Conservation (phyloP, 2,329 filamentous ascomycete species). For the Blumeriella jaapii region DNA sequence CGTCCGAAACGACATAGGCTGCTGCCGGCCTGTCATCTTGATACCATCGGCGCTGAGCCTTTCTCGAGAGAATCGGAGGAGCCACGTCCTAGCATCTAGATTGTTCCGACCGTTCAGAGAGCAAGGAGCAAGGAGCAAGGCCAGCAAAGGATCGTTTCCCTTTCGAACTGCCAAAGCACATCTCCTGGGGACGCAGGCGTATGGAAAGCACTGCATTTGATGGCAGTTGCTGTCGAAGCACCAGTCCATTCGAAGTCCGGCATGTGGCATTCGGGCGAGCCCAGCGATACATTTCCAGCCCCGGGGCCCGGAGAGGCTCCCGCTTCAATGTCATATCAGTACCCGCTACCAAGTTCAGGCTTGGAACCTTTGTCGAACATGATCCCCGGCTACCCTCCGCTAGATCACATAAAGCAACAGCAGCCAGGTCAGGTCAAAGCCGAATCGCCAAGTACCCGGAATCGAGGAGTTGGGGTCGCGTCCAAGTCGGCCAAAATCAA, state of each 20-base stretch:
- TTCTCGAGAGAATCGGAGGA: too few species aligned
- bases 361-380: conserved; percentile 21
- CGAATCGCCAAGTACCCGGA: conserved; percentile 15
- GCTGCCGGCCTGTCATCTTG: too few species aligned
- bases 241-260: conserved; percentile 22
- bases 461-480: conserved; percentile 8
- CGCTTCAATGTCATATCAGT: conserved; percentile 24
- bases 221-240: conserved; percentile 26
- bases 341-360: conserved; percentile 19
- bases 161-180: neutral
- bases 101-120: too few species aligned
- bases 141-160: conserved; percentile 1
- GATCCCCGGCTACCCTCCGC: conserved; percentile 22
- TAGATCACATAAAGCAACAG: conserved; percentile 15
- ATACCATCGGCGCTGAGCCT: too few species aligned
- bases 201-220: conserved; percentile 22
- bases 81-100: too few species aligned
- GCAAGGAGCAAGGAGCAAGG: too few species aligned
- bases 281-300: conserved; percentile 17
- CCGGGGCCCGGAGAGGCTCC: conserved; percentile 16
- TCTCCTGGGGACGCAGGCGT: neutral
- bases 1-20: too few species aligned
- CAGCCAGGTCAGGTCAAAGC: conserved; percentile 15
- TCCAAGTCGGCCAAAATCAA: conserved; percentile 28
- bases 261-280: conserved; percentile 25